A percentile compares a stretch with the other conserved stretches of the same genome.
These are phyloP conservation scores for Naegleria fowleri DNA, from an alignment of 208 protist species.

Conservation along the genomic window DNA sequence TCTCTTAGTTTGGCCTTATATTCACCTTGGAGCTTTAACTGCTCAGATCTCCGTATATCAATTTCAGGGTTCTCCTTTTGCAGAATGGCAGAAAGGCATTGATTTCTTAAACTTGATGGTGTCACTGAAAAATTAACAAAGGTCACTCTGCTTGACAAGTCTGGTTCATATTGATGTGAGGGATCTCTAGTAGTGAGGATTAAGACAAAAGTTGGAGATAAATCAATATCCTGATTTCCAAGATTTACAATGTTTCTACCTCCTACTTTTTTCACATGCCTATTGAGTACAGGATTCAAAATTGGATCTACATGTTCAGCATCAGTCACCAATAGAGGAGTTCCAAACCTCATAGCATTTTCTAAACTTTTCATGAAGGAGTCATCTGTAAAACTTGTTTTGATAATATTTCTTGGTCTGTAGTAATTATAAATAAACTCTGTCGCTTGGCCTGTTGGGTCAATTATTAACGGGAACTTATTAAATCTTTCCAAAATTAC, in stretches of 20 bases:
- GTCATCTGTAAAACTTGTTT: conserved; percentile 88
- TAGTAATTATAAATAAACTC: conserved; percentile 82
- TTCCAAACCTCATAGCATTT: conserved; percentile 94
- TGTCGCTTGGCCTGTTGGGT: conserved; percentile 92
- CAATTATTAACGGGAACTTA: conserved; percentile 96
- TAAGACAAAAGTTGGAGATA: conserved; percentile 90
- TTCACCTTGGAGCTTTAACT: conserved; percentile 88
- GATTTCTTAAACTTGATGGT: conserved; percentile 78
- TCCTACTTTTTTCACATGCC: conserved; percentile 85
- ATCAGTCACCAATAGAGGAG: conserved; percentile 96
- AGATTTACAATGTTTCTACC: conserved; percentile 87
- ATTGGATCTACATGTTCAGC: conserved; percentile 97
- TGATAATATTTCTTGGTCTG: conserved; percentile 66
- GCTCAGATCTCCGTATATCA: conserved; percentile 75
- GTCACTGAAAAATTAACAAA: conserved; percentile 99
- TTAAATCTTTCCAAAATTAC: conserved; percentile 86
- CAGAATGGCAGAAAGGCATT: conserved; percentile 83
- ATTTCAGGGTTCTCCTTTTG: conserved; percentile 91
- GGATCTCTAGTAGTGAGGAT: conserved; percentile 93
- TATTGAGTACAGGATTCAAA: conserved; percentile 94
- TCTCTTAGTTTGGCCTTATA: conserved; percentile 81
- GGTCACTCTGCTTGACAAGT: conserved; percentile 89
- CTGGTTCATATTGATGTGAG: conserved; percentile 83
- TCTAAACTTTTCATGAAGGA: conserved; percentile 97
- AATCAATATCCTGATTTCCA: conserved; percentile 94